A percentile compares a stretch with the other conserved stretches of the same genome.
These are phyloP conservation scores for Penicillium sp. DNA, from an alignment of 2,329 filamentous ascomycete species.

Conservation along the genomic window DNA sequence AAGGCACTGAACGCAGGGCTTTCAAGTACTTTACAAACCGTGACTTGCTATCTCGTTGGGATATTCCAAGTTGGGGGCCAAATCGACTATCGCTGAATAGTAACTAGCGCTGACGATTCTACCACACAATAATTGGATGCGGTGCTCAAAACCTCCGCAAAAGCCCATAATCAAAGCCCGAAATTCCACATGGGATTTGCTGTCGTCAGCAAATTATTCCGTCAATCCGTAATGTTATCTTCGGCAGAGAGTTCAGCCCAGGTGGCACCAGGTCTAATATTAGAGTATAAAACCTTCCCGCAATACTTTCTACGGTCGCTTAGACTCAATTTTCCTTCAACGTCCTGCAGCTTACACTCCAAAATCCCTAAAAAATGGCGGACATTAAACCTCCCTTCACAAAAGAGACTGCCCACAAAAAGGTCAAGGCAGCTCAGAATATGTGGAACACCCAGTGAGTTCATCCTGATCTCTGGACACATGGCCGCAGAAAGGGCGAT, in stretches of 20 bases:
- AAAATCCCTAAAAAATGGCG: constrained; percentile 31
- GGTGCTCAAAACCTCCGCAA: neutral
- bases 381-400: constrained; percentile 68
- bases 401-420: constrained; percentile 66
- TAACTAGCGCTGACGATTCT: too few species aligned
- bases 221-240: neutral
- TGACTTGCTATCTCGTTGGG: too few species aligned
- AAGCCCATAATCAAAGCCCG: neutral
- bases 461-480: constrained; percentile 8
- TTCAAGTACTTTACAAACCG: too few species aligned
- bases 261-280: neutral
- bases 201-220: neutral
- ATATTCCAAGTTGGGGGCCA: too few species aligned
- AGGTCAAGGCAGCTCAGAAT: constrained; percentile 82
- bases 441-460: constrained; percentile 75
- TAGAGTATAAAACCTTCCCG: neutral
- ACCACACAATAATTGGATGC: neutral
- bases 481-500: constrained; percentile 15
- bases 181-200: neutral
- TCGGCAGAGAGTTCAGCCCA: neutral
- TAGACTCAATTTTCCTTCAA: neutral
- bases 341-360: neutral
- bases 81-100: too few species aligned
- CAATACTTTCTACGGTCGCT: neutral
- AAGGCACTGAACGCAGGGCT: too few species aligned